phyloP scores from a whole-genome alignment of 2,329 filamentous ascomycete genomes.

The Cercospora berteroae region DNA sequence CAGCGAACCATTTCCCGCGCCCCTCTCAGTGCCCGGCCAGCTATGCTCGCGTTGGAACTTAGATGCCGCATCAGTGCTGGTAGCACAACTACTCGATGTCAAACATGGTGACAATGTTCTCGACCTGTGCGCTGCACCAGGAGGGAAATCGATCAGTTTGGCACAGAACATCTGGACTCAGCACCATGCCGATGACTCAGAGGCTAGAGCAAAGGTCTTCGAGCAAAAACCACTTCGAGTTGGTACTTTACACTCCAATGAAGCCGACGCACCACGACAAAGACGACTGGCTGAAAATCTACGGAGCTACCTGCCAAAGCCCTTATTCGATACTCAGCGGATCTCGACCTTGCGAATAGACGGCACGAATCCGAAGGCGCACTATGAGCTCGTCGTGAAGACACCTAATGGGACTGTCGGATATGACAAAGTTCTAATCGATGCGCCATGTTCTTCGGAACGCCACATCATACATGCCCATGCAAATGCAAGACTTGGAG shows the following conservation, averaged over 20 bases:
- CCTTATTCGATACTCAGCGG: slow-evolving; percentile 20
- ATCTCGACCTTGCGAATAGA: slow-evolving; percentile 30
- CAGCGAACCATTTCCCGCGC: slow-evolving; percentile 27
- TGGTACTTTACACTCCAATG: slow-evolving; percentile 42
- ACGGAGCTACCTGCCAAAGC: slow-evolving; percentile 27
- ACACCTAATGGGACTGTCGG: slow-evolving; percentile 35
- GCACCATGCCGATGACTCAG: slow-evolving; percentile 20
- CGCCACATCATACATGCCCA: slow-evolving; percentile 42
- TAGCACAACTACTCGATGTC: slow-evolving; percentile 38
- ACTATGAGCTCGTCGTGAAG: slow-evolving; percentile 31
- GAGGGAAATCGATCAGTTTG: slow-evolving; percentile 40
- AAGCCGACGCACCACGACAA: slow-evolving; percentile 37
- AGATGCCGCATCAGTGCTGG: slow-evolving; percentile 38
- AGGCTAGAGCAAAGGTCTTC: slow-evolving; percentile 19
- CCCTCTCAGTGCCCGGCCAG: slow-evolving; percentile 15
- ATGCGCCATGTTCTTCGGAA: slow-evolving; percentile 45
- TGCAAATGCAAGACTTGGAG: slow-evolving; percentile 29
- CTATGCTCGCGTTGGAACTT: slow-evolving; percentile 35
- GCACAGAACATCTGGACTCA: slow-evolving; percentile 36
- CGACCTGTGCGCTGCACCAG: slow-evolving; percentile 44
- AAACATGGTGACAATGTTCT: slow-evolving; percentile 41
- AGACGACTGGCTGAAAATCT: slow-evolving; percentile 36
- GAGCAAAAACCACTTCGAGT: slow-evolving; percentile 11
- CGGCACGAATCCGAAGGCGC: slow-evolving; percentile 23
- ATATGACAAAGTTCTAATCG: slow-evolving; percentile 45